These are phyloP conservation scores for Keithomyces neogunnii DNA, from an alignment of 2,329 filamentous ascomycete species.

Conservation along the genomic window DNA sequence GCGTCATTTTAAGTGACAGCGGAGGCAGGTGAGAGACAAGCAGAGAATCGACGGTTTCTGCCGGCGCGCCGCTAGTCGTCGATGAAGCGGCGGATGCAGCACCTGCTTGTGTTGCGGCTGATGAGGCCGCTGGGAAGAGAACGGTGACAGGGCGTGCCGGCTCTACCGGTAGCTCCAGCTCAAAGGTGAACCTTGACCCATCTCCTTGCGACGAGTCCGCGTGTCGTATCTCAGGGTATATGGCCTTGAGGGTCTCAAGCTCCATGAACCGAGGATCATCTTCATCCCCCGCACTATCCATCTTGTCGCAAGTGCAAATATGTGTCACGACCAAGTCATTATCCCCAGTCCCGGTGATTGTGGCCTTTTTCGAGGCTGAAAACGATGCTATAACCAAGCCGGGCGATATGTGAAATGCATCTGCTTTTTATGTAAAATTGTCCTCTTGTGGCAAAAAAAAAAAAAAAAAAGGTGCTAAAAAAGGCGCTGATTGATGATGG, in stretches of 20 bases:
- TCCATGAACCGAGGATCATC: conserved; percentile 50
- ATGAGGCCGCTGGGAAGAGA: conserved; percentile 41
- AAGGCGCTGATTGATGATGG: not conserved
- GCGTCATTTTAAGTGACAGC: conserved; percentile 40
- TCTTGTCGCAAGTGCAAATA: conserved; percentile 12
- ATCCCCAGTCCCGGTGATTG: no score
- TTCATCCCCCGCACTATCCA: conserved; percentile 39
- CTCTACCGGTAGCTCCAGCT: conserved; percentile 49
- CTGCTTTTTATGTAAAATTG: not conserved
- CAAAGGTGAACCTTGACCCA: conserved; percentile 33
- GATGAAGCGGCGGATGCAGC: not conserved
- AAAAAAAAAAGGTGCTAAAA: not conserved
- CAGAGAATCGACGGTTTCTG: conserved; percentile 32
- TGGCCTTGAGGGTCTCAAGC: conserved; percentile 52
- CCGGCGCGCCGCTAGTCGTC: not conserved
- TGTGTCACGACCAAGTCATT: not conserved
- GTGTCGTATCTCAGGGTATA: conserved; percentile 56
- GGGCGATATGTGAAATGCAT: not conserved
- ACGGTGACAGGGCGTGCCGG: conserved; percentile 47
- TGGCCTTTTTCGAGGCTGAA: not conserved
- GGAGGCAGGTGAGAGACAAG: conserved; percentile 50
- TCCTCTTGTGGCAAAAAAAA: not conserved
- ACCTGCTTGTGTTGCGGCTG: conserved; percentile 2
- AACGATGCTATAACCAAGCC: not conserved
- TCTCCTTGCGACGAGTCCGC: not conserved